Base-by-base conservation (phyloP, 441 rosid species). In the Erodium texanum region DNA sequence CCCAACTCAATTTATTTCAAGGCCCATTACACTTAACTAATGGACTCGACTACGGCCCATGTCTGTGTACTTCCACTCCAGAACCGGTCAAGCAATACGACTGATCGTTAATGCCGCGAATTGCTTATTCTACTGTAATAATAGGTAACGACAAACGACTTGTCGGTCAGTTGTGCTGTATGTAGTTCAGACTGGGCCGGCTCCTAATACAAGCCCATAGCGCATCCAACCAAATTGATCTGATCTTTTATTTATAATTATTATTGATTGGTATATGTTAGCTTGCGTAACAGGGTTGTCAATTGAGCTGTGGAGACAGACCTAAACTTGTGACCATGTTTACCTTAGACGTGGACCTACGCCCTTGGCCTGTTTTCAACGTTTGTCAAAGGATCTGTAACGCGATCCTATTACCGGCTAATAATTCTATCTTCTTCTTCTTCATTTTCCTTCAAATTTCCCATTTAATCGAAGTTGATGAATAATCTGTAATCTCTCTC, bases 381-480 rank as follows among this genome's bases (percentile, higher is more conserved):
- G 58, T 15, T 15, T 0, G 32, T 24, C 16, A 61, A 23, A 24
- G 11, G 27, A 23, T 20, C 64, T 59, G 34, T 24, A 11, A 24
- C 64, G 18, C 24, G 14, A 50, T n/a, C 20, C 9, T 50, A 3
- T n/a, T 50, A 50, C 16, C 22, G 58, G 64, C 62, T 56, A 56
- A 56, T 56, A 56, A 56, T 56, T 56, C 23, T 61, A 61, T 61
- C 64, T 24, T 61, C 58, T 50, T 50, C 58, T 15, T 50, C 15
- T 50, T 15, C 10, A 0, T 50, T 16, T 50, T 16, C 56, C 12
- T n/a, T 45, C 14, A 20, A 20, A 20, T 20, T 10, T 59, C 22
- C 23, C 64, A 14, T 61, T 61, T 61, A 61, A 23, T 61, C 64
- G 14, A 58, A 61, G 16, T 61, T 61, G 64, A 24, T 27, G 32